Conservation (phyloP, 352 stramenopile genomes). For the Peronospora farinosa region DNA sequence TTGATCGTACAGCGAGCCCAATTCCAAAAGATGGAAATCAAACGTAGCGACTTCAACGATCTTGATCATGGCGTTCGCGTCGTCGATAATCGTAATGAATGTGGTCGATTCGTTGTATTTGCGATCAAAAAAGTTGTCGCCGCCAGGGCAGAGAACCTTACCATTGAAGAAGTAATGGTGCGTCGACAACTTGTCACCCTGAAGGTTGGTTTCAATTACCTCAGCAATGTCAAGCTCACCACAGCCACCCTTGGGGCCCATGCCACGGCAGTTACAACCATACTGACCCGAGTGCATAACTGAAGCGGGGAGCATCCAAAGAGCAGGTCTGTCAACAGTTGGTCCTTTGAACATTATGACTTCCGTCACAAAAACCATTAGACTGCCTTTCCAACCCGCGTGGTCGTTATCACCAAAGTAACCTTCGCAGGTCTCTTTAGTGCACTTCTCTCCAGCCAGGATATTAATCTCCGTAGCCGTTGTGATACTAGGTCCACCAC, state of each 20-base stretch:
- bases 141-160: slow-evolving; percentile 17
- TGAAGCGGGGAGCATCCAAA: slow-evolving; percentile 64
- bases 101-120: slow-evolving; percentile 28
- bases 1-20: slow-evolving; percentile 31
- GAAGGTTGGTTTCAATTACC: slow-evolving; percentile 47
- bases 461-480: slow-evolving; percentile 70
- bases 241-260: slow-evolving; percentile 43
- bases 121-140: slow-evolving; percentile 49
- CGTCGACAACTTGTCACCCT: slow-evolving; percentile 35
- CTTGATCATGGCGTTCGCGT: slow-evolving; percentile 45
- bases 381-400: slow-evolving; percentile 51
- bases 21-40: slow-evolving; percentile 36
- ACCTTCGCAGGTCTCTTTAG: slow-evolving; percentile 28
- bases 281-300: slow-evolving; percentile 51
- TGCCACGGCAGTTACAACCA: slow-evolving; percentile 61
- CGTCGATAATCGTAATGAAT: slow-evolving; percentile 64
- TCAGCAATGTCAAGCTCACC: slow-evolving; percentile 65
- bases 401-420: slow-evolving; percentile 39
- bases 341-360: slow-evolving; percentile 44
- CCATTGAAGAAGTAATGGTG: slow-evolving; percentile 71
- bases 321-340: slow-evolving; percentile 34
- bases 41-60: slow-evolving; percentile 51
- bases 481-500: slow-evolving; percentile 36
- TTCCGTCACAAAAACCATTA: slow-evolving; percentile 64
- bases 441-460: slow-evolving; percentile 41